phyloP scores from a whole-genome alignment of 1,284 basidiomycete species.

The Polyporus tsugae region DNA sequence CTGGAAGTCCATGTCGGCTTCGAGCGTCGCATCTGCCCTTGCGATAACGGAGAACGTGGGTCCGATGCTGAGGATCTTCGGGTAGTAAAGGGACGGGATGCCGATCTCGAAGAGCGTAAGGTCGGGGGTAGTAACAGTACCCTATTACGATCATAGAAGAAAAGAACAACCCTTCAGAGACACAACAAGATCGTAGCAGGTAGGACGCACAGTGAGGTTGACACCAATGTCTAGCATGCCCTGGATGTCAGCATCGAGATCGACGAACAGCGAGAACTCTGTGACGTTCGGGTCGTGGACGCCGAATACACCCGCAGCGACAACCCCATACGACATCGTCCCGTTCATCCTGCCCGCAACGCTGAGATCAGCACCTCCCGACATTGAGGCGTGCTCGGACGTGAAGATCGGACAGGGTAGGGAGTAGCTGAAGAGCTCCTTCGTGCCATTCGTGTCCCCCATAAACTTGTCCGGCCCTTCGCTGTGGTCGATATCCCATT shows the following conservation, averaged over 20 bases:
- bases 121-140: neutral
- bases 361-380: neutral
- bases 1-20: slow-evolving; percentile 46
- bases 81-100: neutral
- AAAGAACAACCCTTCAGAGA: too few species aligned
- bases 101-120: neutral
- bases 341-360: slow-evolving; percentile 9
- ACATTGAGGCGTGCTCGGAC: neutral
- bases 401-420: neutral
- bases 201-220: neutral
- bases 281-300: neutral
- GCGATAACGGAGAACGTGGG: slow-evolving; percentile 43
- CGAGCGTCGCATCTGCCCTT: slow-evolving; percentile 41
- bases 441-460: neutral
- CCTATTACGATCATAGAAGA: neutral
- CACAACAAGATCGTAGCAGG: neutral
- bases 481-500: neutral
- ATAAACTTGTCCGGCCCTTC: neutral
- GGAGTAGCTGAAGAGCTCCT: slow-evolving; percentile 8
- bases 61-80: slow-evolving; percentile 43
- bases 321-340: neutral
- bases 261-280: neutral
- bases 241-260: slow-evolving; percentile 1
- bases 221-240: slow-evolving; percentile 3
- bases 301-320: neutral